Evolutionary conservation across 2,329 filamentous ascomycete species (phyloP), one percentile per base, ranked within the genome.

Genomic region (Zasmidium cellare): DNA sequence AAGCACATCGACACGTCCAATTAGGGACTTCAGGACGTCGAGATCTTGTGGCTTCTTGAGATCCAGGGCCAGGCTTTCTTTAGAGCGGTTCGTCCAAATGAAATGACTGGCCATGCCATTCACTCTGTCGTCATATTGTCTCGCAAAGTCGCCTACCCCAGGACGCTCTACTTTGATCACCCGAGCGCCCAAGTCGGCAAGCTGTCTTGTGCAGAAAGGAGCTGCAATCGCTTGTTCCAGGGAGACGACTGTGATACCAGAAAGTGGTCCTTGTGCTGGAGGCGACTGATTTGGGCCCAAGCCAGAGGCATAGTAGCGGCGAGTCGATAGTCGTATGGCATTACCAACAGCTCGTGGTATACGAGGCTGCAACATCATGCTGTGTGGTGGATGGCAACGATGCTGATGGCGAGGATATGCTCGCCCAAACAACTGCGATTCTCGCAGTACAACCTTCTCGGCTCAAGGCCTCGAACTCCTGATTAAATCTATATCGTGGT

Each of bases 11-110:
- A 90, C 93, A 71, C 90, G 87, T 54, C 86, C 85, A 0, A 86
- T 89, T 0, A 99, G 84, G 65, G 87, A 86, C 75, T 96, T 92
- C 5, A 99, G 80, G 52, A 97, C 91, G 11, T 89, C 84, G 23
- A 96, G 87, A 16, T 94, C 94, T 2, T 87, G 83, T 20, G 87
- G 82, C 67, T 96, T 86, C 67, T 93, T 90, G 70, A 97, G 97
- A 0, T 92, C 96, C 2, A 97, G 80, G 0, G 86, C 93, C 1
- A 97, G 76, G 0, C 91, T 96, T 72, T 93, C 96, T 73, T 99
- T 99, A 77, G 97, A 97, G 51, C 94, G 89, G 71, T 97, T 97
- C 12, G 66, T 69, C 67, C 67, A 69, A 50, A 67, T 63, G 55
- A 69, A 69, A 44, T 69, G 66, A 1, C 57, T 63, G 58, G 64